Percentiles rank a stretch among this genome's conserved stretches.
Evolutionary conservation across 495 filamentous ascomycete species (phyloP).

Genomic region (Aspergillus mulundensis): DNA sequence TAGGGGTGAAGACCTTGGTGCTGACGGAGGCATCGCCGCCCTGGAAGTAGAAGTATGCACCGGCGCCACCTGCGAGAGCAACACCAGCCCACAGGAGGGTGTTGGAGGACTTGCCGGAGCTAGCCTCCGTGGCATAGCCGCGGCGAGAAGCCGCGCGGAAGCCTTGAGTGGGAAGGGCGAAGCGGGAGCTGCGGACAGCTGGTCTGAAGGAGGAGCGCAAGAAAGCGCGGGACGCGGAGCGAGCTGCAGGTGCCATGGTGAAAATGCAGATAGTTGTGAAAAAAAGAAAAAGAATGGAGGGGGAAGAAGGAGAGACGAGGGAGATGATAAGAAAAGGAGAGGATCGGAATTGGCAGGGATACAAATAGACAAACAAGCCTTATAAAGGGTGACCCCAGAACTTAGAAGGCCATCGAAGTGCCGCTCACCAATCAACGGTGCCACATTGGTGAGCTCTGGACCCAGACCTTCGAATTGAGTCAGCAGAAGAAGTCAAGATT

Average conservation of each 20-base stretch:
- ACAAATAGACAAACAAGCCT: not conserved
- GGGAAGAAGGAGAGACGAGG: not conserved
- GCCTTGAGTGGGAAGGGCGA: slow-evolving; percentile 55
- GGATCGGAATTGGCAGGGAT: slow-evolving; percentile 14
- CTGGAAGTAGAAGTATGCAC: slow-evolving; percentile 65
- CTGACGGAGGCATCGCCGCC: slow-evolving; percentile 41
- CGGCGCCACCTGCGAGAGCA: slow-evolving; percentile 59
- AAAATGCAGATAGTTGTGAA: slow-evolving; percentile 33
- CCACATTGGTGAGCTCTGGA: slow-evolving; percentile 17
- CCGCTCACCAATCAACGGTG: slow-evolving; percentile 19
- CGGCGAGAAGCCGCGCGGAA: slow-evolving; percentile 65
- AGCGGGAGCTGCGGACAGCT: slow-evolving; percentile 52
- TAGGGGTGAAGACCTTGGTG: slow-evolving; percentile 59
- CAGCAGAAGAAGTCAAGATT: slow-evolving; percentile 12
- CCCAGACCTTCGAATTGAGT: slow-evolving; percentile 20
- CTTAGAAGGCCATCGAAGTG: slow-evolving; percentile 14
- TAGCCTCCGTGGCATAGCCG: slow-evolving; percentile 69
- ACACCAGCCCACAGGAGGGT: slow-evolving; percentile 52
- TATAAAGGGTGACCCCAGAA: not conserved
- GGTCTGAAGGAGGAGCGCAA: slow-evolving; percentile 50
- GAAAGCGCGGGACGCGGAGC: slow-evolving; percentile 47
- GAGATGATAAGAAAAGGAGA: slow-evolving; percentile 8
- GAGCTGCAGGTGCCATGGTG: slow-evolving; percentile 56
- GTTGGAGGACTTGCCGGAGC: slow-evolving; percentile 47
- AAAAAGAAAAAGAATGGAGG: slow-evolving; percentile 12